Conservation (phyloP, 208 protist genomes). For the Leishmania braziliensis region DNA sequence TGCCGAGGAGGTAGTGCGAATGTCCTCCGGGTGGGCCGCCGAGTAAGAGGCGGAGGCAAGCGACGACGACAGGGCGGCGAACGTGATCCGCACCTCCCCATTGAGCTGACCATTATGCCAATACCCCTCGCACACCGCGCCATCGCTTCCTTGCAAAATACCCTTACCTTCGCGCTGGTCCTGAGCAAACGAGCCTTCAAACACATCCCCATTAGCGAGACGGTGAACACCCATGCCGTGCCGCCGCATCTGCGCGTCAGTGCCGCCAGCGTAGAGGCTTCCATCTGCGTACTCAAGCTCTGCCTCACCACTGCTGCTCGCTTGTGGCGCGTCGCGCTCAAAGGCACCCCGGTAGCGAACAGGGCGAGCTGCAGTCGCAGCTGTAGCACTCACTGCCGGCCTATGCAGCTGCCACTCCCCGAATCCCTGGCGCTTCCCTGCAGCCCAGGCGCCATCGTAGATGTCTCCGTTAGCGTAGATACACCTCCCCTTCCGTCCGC, state of each 20-base stretch:
- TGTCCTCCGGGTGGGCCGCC: neutral
- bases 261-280: conserved; percentile 56
- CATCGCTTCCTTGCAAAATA: conserved; percentile 42
- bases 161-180: conserved; percentile 61
- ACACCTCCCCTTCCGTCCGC: conserved; percentile 62
- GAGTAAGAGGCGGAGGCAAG: neutral
- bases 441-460: conserved; percentile 75
- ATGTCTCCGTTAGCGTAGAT: conserved; percentile 70
- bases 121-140: conserved; percentile 49
- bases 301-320: conserved; percentile 21
- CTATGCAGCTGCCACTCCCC: conserved; percentile 56
- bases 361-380: conserved; percentile 7
- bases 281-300: conserved; percentile 74
- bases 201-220: conserved; percentile 56
- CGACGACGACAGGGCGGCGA: neutral
- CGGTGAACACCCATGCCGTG: conserved; percentile 63
- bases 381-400: neutral
- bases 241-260: conserved; percentile 47
- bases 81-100: conserved; percentile 37
- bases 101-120: conserved; percentile 60
- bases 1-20: neutral
- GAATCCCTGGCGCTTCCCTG: conserved; percentile 65
- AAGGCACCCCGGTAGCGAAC: conserved; percentile 66
- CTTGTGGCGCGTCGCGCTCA: conserved; percentile 42
- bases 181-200: conserved; percentile 54